These are phyloP conservation scores for Paecilomyces variotii DNA, from an alignment of 2,329 filamentous ascomycete genomes.

Conservation along the genomic window DNA sequence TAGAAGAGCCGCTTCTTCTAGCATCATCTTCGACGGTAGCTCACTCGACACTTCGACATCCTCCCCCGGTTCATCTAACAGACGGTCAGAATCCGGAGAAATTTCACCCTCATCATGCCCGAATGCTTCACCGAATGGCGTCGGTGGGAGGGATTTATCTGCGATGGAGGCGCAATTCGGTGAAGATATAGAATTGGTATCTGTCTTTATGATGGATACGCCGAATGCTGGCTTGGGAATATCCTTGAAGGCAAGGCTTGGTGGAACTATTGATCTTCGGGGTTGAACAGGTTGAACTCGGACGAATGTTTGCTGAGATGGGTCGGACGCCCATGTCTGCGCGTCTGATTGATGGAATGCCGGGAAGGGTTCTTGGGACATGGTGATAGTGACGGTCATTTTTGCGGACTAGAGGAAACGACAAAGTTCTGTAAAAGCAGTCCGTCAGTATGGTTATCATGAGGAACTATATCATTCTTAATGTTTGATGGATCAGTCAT, in stretches of 20 bases:
- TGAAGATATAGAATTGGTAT: background rate
- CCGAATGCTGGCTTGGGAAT: background rate
- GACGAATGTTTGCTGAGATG: background rate
- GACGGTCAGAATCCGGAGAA: background rate
- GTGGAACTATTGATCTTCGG: background rate
- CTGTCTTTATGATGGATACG: background rate
- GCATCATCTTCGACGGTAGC: slow-evolving; percentile 1
- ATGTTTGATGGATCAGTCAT: background rate
- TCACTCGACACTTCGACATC: slow-evolving; percentile 1
- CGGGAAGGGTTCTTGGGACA: background rate
- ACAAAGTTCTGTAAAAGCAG: background rate
- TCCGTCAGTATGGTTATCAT: background rate
- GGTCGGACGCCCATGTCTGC: background rate
- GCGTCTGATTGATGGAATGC: background rate
- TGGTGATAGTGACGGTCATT: background rate
- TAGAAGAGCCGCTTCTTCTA: slow-evolving; percentile 8
- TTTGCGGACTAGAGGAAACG: background rate
- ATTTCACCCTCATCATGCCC: background rate
- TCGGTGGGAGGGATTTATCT: slow-evolving; percentile 5
- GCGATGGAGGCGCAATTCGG: background rate
- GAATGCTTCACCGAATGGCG: slow-evolving; percentile 1
- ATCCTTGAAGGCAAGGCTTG: background rate
- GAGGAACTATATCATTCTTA: background rate
- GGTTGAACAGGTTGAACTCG: background rate
- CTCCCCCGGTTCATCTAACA: background rate